Percentiles rank a stretch among this genome's conserved stretches.
Conservation (phyloP, 768 basidiomycete species). For the Hygrocybe coccinea region DNA sequence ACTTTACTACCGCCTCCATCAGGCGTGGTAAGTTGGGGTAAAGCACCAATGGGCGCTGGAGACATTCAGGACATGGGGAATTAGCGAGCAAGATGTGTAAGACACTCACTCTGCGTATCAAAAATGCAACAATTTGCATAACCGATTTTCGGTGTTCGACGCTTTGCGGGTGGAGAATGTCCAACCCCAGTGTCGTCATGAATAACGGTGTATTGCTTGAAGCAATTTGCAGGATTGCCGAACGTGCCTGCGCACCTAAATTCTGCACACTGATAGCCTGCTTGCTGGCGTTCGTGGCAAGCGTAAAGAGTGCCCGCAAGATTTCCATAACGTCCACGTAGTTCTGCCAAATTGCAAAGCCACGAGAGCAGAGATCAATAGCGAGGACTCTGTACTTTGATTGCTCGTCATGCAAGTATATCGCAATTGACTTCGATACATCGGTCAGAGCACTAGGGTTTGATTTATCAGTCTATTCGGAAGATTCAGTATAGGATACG, state of each 20-base stretch:
- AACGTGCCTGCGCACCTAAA: constrained; percentile 70
- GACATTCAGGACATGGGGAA: neutral
- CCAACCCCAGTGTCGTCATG: constrained; percentile 89
- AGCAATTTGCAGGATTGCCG: constrained; percentile 82
- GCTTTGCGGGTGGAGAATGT: constrained; percentile 74
- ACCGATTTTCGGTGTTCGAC: constrained; percentile 80
- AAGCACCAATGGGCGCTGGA: constrained; percentile 75
- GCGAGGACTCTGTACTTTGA: constrained; percentile 66
- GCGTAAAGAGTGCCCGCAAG: constrained; percentile 72
- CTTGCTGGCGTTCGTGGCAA: constrained; percentile 70
- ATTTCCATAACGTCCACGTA: constrained; percentile 88
- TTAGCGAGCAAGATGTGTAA: neutral
- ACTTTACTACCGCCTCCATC: constrained; percentile 94
- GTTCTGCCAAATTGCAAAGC: constrained; percentile 92
- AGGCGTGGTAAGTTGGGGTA: constrained; percentile 79
- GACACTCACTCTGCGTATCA: constrained; percentile 73
- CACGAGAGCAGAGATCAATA: constrained; percentile 85
- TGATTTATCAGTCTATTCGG: constrained; percentile 1
- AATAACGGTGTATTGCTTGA: constrained; percentile 79
- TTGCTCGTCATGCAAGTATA: constrained; percentile 71
- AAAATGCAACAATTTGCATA: constrained; percentile 88
- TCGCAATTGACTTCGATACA: constrained; percentile 74
- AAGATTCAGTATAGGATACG: neutral
- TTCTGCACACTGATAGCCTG: constrained; percentile 66
- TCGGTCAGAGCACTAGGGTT: constrained; percentile 66